Conservation (phyloP, 2,329 filamentous ascomycete species). For the Verticillium albo-atrum region DNA sequence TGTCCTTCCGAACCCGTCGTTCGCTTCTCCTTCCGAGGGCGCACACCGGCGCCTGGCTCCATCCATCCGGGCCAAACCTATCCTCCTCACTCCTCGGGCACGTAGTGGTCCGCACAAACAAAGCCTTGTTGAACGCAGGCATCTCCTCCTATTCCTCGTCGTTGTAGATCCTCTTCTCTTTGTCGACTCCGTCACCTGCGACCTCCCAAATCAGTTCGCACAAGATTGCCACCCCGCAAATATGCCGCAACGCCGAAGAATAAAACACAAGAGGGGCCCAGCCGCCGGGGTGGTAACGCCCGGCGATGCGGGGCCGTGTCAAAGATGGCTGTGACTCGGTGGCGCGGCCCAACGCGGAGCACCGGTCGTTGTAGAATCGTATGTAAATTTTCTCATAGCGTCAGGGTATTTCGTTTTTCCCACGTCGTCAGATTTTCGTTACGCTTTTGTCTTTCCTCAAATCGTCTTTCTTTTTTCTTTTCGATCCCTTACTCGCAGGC, state of each 20-base stretch:
- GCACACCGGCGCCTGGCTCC: neutral
- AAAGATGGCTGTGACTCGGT: neutral
- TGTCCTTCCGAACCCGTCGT: neutral
- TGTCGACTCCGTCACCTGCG: neutral
- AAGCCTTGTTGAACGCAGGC: neutral
- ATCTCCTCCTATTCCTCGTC: neutral
- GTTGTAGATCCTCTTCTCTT: neutral
- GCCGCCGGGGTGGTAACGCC: neutral
- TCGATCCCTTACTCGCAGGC: slow-evolving; percentile 26
- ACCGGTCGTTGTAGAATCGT: neutral
- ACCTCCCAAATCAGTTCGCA: neutral
- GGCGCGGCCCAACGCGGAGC: neutral
- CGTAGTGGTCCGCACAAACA: neutral
- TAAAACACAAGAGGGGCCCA: neutral
- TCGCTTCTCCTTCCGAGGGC: neutral
- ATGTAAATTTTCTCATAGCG: neutral
- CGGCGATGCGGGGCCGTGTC: neutral
- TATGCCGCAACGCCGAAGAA: neutral
- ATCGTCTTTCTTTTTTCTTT: neutral
- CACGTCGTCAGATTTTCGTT: neutral
- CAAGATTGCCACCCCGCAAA: neutral
- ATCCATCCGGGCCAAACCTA: neutral
- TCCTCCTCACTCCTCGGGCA: neutral
- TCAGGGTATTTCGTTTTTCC: neutral
- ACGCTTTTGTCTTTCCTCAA: neutral